phyloP scores from a whole-genome alignment of 306 rosid genomes.

The Sophora flavescens region DNA sequence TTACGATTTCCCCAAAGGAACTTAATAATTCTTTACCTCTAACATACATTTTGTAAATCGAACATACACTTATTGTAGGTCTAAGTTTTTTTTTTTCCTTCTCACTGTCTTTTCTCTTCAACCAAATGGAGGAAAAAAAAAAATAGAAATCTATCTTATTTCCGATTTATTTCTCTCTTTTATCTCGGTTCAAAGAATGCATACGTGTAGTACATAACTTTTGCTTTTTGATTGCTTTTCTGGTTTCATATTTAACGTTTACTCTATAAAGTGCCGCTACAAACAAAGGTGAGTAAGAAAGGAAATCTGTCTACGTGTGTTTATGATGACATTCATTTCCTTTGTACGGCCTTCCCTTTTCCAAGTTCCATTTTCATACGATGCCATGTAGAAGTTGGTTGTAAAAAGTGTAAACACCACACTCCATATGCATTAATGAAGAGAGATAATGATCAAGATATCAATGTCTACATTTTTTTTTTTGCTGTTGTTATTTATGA shows the following conservation, averaged over 20 bases:
- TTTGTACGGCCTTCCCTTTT: constrained; percentile 29
- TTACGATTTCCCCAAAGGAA: too few species aligned
- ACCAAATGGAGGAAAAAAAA: too few species aligned
- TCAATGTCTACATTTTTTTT: not conserved
- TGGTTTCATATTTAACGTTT: constrained; percentile 20
- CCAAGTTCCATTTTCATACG: constrained; percentile 1
- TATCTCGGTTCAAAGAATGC: too few species aligned
- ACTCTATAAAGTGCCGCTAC: constrained; percentile 32
- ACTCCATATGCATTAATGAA: constrained; percentile 12
- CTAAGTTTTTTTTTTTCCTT: too few species aligned
- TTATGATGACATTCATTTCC: constrained; percentile 32
- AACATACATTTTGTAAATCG: too few species aligned
- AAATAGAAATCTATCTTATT: too few species aligned
- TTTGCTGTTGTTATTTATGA: too few species aligned
- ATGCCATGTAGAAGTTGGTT: constrained; percentile 16
- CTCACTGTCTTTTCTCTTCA: too few species aligned
- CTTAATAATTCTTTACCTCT: too few species aligned
- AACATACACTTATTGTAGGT: too few species aligned
- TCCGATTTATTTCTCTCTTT: too few species aligned
- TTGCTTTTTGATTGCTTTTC: constrained; percentile 30
- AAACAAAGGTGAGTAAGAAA: constrained; percentile 28
- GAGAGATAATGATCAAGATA: not conserved
- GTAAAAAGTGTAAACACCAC: constrained; percentile 19
- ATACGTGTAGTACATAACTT: not conserved
- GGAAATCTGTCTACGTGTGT: constrained; percentile 34